Evolutionary conservation across 2,329 filamentous ascomycete genomes (phyloP).

Genomic region (Paecilomyces sp.): DNA sequence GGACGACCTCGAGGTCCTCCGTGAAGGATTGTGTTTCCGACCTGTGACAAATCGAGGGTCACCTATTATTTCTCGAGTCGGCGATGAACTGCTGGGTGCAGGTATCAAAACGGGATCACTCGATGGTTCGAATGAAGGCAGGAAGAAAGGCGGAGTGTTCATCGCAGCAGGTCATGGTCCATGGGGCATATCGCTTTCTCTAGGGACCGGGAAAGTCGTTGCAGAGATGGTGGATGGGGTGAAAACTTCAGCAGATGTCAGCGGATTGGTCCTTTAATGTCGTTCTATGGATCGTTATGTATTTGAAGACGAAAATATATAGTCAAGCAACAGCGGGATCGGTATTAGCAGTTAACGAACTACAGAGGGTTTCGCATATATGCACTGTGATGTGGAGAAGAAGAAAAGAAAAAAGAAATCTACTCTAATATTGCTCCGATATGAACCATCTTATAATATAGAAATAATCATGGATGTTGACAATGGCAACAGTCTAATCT

Average conservation of each 20-base stretch:
- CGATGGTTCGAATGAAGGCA: constrained; percentile 35
- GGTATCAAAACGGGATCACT: constrained; percentile 36
- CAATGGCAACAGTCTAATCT: too few relatives aligned
- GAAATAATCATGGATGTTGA: too few relatives aligned
- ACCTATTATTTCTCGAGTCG: constrained; percentile 56
- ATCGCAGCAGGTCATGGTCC: constrained; percentile 67
- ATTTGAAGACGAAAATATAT: too few relatives aligned
- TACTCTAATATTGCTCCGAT: too few relatives aligned
- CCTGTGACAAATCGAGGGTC: constrained; percentile 58
- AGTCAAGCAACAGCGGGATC: too few relatives aligned
- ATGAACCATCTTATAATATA: too few relatives aligned
- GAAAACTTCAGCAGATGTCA: constrained; percentile 53
- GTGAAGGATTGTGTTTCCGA: constrained; percentile 65
- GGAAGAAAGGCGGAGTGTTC: constrained; percentile 53
- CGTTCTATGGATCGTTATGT: too few relatives aligned
- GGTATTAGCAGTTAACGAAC: too few relatives aligned
- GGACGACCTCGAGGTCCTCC: constrained; percentile 54
- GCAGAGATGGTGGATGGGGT: constrained; percentile 61
- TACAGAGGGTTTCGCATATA: too few relatives aligned
- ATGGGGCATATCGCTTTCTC: constrained; percentile 60
- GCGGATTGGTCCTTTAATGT: constrained; percentile 36
- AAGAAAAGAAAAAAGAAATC: too few relatives aligned
- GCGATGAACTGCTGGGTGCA: constrained; percentile 49
- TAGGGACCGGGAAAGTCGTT: constrained; percentile 65
- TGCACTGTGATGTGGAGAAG: too few relatives aligned